Evolutionary conservation across 768 basidiomycete species (phyloP).

Genomic region (Rhodotorula babjevae): DNA sequence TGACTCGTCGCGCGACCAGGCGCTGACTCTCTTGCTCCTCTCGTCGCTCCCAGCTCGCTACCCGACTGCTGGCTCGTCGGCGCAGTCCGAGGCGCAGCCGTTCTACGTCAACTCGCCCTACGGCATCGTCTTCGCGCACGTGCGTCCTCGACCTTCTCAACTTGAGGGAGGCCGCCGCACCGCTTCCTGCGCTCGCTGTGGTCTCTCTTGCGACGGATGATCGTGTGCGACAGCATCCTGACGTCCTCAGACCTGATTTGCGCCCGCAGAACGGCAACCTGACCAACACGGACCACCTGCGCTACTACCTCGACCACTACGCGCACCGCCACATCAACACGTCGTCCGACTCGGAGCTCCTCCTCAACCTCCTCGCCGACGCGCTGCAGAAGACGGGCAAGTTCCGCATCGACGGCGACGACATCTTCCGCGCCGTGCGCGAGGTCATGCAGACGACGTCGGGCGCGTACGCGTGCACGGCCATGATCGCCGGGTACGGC

Average conservation of each 20-base stretch:
- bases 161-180: not conserved
- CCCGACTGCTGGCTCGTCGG: conserved; percentile 94
- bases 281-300: conserved; percentile 80
- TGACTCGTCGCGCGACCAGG: not conserved
- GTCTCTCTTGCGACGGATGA: no score
- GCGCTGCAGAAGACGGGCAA: conserved; percentile 97
- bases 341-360: conserved; percentile 91
- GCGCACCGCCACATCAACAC: conserved; percentile 99
- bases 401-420: conserved; percentile 96
- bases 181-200: not conserved
- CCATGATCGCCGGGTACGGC: conserved; percentile 99
- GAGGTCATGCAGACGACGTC: conserved; percentile 80
- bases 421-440: conserved; percentile 90
- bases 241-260: no score
- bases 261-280: conserved; percentile 84
- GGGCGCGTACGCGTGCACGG: conserved; percentile 94
- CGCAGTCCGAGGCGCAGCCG: conserved; percentile 94
- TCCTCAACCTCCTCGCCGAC: conserved; percentile 95
- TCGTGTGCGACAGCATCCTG: no score
- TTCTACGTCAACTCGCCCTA: conserved; percentile 99
- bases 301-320: conserved; percentile 88
- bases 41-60: conserved; percentile 68
- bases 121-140: conserved; percentile 96
- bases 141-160: conserved; percentile 49
- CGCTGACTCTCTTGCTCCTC: not conserved